Base-by-base conservation (phyloP, 1,284 basidiomycete genomes). In the Takashimella koratensis region DNA sequence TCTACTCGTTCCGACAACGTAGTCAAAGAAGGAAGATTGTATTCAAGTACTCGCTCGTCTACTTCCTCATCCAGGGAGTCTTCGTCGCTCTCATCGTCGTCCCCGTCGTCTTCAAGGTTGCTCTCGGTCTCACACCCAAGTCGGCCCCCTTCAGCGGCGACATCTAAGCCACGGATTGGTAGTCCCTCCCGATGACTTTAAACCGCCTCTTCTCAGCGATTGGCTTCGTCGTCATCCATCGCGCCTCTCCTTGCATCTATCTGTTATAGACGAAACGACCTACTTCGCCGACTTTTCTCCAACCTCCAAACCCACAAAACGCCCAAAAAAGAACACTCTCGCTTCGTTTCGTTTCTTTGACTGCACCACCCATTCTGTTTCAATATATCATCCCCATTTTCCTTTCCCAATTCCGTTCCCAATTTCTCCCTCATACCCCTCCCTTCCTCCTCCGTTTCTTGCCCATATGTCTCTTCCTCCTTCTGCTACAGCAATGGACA, bases 1-100 rank as follows among this genome's bases (percentile, higher is more conserved):
- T 98, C 67, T 98, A 91, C 77, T 88, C 88, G 49, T 82, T 88
- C 70, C 90, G 90, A 75, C 88, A 92, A 76, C 87, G 86, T 76
- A 83, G 84, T 68, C 87, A 90, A 73, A 84, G 92, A 57, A 83
- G 89, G 55, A 86, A 86, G 81, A 93, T 93, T 66, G 89, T 93
- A 11, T 66, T 72, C 64, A 74, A 72, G 57, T 78, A 93, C 77
- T 77, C 88, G 39, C 60, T 93, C 53, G 80, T 97, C 40, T 98
- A 96, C 78, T 66, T 90, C 44, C 59, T 85, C 53, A 81, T 86
- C 58, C 82, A 93, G 62, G 83, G 82, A 52, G 68, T 86, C 60
- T 91, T 97, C 70, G 81, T 85, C 43, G 86, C 85, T 26, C 81
- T 97, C 43, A 73, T 77, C 49, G 67, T 72, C 45, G 55, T 76